Evolutionary conservation across 2,329 filamentous ascomycete species (phyloP).

Genomic region (Sporothrix inflata): DNA sequence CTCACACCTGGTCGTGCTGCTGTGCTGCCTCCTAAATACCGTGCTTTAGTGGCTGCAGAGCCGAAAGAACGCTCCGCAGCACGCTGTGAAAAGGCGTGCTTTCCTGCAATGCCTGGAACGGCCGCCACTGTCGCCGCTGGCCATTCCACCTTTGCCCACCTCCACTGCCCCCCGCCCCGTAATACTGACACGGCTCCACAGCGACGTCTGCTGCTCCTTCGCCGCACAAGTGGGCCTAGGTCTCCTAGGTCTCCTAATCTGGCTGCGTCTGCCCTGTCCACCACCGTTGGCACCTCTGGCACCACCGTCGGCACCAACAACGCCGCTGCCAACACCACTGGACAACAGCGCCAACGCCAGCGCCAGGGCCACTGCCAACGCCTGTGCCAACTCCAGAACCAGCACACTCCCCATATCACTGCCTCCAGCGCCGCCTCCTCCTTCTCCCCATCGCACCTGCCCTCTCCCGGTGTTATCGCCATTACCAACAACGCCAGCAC

Average conservation of each 20-base stretch:
- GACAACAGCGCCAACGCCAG: neutral
- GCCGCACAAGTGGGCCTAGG: conserved; percentile 22
- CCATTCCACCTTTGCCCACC: conserved; percentile 9
- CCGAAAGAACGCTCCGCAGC: neutral
- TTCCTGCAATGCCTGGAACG: neutral
- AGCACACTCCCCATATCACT: conserved; percentile 1
- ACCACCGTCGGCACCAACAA: neutral
- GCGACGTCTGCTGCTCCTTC: conserved; percentile 22
- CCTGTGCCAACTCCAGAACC: neutral
- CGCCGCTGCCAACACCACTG: neutral
- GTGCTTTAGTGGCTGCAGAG: too few relatives aligned
- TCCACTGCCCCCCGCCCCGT: conserved; percentile 10
- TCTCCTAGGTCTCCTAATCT: conserved; percentile 10
- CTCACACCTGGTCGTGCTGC: too few relatives aligned
- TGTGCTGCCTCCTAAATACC: too few relatives aligned
- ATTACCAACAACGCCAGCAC: conserved; percentile 5
- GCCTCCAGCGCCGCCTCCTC: conserved; percentile 8
- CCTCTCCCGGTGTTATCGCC: conserved; percentile 1
- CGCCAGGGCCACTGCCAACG: neutral
- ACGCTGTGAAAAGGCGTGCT: neutral
- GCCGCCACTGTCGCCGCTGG: conserved; percentile 2
- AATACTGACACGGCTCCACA: conserved; percentile 19
- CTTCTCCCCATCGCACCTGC: neutral
- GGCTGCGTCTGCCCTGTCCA: neutral
- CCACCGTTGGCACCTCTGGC: neutral